Evolutionary conservation across 2,329 filamentous ascomycete species (phyloP), one percentile per base, ranked within the genome.

Genomic region (Phyllachora maydis): DNA sequence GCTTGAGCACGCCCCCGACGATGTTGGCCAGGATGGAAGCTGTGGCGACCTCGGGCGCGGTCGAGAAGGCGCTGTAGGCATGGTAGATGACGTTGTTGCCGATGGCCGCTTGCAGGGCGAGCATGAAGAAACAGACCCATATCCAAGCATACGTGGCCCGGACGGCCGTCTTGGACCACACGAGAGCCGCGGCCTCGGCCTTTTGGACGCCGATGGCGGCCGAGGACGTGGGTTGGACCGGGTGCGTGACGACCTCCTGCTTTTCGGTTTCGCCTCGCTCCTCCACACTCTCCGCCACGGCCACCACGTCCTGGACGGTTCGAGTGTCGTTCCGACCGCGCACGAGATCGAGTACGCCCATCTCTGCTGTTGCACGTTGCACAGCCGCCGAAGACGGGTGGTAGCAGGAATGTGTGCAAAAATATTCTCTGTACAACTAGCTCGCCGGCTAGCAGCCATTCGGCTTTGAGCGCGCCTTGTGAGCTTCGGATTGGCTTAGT

Each of bases 1-100:
- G 56, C 37, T 69, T 69, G 24, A 61, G 52, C n/a, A 72, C 54
- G 20, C 65, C 69, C 37, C 49, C 46, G 23, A 69, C 57, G 17
- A 64, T 44, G 30, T 45, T 51, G 5, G 60, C 45, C 11, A 70
- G 47, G 28, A 70, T 59, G 19, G 48, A 45, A 10, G 61, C 57
- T 2, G 59, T 52, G 1, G 57, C 49, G 3, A 59, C 47, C 15
- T 66, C 42, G 1, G 59, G 63, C 33, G 67, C 63, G 8, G 42
- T 34, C 12, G 42, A 32, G 31, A 65, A 68, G 21, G 38, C 38
- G 31, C 53, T 56, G 17, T 56, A 59, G 18, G 57, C 50, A 28
- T 51, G 59, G 16, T 54, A 47, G 3, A 39, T 46, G 17, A 61
- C 31, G 28, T 46, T 51, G 24, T 35, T 34, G n/a, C 48, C 40